A percentile compares a stretch with the other conserved stretches of the same genome.
Conservation (phyloP, 148 eudicot genomes). For the Cornus kousa region DNA sequence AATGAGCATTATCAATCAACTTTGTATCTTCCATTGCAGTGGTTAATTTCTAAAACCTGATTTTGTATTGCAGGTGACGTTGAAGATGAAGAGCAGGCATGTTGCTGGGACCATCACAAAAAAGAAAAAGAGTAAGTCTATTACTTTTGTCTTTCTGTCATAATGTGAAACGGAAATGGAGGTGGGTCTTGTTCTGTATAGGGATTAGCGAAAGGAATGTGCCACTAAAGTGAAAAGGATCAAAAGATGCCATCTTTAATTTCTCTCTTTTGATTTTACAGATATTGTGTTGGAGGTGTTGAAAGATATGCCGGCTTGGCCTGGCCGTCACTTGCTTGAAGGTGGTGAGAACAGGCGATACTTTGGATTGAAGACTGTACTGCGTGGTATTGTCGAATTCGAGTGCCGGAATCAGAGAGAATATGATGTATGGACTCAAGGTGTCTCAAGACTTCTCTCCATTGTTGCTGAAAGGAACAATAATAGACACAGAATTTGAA, state of each 20-base stretch:
- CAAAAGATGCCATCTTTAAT: conserved; percentile 25
- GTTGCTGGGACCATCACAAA: conserved; percentile 98
- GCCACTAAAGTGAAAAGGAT: conserved; percentile 37
- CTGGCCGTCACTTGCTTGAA: conserved; percentile 87
- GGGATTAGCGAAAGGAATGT: conserved; percentile 78
- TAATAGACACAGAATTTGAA: conserved; percentile 32
- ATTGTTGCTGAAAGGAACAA: conserved; percentile 58
- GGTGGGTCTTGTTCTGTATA: conserved; percentile 45
- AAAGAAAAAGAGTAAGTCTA: conserved; percentile 95
- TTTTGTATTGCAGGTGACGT: conserved; percentile 59
- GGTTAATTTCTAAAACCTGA: conserved; percentile 24
- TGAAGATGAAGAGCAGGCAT: conserved; percentile 97
- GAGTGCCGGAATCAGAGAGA: conserved; percentile 85
- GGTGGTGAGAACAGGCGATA: conserved; percentile 73
- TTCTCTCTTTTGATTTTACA: conserved; percentile 25
- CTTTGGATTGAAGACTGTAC: conserved; percentile 73
- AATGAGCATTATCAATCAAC: conserved; percentile 1
- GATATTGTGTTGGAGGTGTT: conserved; percentile 86
- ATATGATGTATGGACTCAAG: conserved; percentile 86
- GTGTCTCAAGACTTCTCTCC: conserved; percentile 72
- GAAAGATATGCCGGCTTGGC: conserved; percentile 89
- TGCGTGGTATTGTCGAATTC: conserved; percentile 79
- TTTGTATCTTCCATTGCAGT: conserved; percentile 26
- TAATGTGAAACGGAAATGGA: conserved; percentile 39
- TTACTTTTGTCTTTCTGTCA: conserved; percentile 42